Conservation (phyloP, 2,329 filamentous ascomycete species). For the Ophiostoma ulmi region DNA sequence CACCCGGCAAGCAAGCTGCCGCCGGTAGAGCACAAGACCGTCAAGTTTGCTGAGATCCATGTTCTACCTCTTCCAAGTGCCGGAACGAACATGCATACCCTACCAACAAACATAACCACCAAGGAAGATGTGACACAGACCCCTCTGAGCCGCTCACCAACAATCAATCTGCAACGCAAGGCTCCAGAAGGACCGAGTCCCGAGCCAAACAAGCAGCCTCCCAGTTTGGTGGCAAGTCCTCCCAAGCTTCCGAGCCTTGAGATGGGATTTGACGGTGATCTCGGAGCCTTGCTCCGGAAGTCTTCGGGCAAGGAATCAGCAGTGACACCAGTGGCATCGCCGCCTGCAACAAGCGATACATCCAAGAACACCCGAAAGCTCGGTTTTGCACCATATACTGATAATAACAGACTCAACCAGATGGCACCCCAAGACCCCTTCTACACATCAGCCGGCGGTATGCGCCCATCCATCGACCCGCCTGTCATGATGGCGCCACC, state of each 20-base stretch:
- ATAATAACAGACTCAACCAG: conserved; percentile 22
- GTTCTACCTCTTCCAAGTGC: conserved; percentile 6
- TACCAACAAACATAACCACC: not conserved
- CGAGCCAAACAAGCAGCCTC: conserved; percentile 16
- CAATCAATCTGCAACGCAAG: conserved; percentile 1
- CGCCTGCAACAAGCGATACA: not conserved
- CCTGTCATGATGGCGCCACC: conserved; percentile 53
- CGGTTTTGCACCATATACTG: conserved; percentile 7
- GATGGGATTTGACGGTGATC: too few relatives aligned
- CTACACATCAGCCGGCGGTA: not conserved
- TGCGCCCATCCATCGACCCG: conserved; percentile 48
- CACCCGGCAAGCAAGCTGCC: not conserved
- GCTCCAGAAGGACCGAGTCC: not conserved
- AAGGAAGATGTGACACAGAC: not conserved
- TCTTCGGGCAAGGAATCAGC: conserved; percentile 26
- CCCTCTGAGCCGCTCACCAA: not conserved
- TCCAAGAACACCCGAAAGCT: not conserved
- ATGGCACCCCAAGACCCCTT: conserved; percentile 24
- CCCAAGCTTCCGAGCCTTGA: not conserved
- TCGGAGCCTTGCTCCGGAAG: conserved; percentile 35
- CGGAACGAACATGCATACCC: not conserved
- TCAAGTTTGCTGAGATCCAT: conserved; percentile 21
- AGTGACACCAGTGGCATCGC: not conserved
- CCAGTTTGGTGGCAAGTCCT: not conserved
- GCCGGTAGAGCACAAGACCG: conserved; percentile 1